These are phyloP conservation scores for Mucor sp. DNA, from an alignment of 371 early-diverging fungal genomes.

Conservation along the genomic window DNA sequence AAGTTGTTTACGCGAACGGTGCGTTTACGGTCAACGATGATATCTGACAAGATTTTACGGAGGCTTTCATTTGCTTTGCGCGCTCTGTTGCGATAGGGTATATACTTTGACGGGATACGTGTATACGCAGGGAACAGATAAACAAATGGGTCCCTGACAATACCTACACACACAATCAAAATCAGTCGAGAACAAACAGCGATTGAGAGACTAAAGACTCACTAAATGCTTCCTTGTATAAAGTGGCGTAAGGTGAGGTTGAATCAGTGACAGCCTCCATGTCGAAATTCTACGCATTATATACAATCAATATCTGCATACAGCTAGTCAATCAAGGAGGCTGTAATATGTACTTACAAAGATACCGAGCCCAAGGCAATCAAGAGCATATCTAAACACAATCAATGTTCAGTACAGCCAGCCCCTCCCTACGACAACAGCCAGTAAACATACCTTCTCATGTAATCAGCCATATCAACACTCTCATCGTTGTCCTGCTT, in stretches of 20 bases:
- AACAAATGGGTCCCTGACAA: conserved; percentile 19
- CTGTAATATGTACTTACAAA: conserved; percentile 8
- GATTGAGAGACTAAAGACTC: neutral
- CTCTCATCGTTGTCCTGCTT: neutral
- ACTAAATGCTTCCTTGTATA: conserved; percentile 37
- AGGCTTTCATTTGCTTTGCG: conserved; percentile 14
- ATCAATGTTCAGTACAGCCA: neutral
- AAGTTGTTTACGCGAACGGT: conserved; percentile 2
- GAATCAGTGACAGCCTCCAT: conserved; percentile 12
- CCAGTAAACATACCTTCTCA: conserved; percentile 7
- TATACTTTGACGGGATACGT: conserved; percentile 23
- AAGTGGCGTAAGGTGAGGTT: conserved; percentile 7
- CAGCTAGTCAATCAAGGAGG: neutral
- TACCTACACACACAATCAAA: conserved; percentile 10
- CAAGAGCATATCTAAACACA: conserved; percentile 21
- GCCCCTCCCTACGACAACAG: too few species aligned
- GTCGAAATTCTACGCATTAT: conserved; percentile 1
- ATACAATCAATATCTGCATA: neutral
- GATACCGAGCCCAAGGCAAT: conserved; percentile 15
- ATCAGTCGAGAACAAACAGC: neutral
- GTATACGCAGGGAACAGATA: conserved; percentile 30
- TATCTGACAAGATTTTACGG: conserved; percentile 16
- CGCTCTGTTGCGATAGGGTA: conserved; percentile 27
- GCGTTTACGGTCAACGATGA: conserved; percentile 17
- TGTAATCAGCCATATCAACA: conserved; percentile 13